A percentile compares a stretch with the other conserved stretches of the same genome.
Evolutionary conservation across 768 basidiomycete genomes (phyloP).

Genomic region (Amanita pseudoporphyria): DNA sequence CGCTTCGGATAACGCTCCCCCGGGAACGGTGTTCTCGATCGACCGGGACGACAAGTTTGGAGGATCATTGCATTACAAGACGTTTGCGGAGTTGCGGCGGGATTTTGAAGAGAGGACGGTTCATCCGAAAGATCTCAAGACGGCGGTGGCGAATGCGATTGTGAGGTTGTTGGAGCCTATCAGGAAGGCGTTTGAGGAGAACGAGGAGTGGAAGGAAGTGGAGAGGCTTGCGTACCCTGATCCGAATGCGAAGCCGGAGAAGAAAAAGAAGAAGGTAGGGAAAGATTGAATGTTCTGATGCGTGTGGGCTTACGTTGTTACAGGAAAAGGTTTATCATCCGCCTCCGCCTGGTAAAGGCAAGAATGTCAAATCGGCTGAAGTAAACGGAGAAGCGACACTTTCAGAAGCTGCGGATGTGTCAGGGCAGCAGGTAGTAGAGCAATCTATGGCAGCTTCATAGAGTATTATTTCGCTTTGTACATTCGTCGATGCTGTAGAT

Average conservation of each 20-base stretch:
- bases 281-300: no score
- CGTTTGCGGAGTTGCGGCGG: slow-evolving; percentile 54
- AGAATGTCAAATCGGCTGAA: slow-evolving; percentile 28
- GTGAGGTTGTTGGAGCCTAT: slow-evolving; percentile 72
- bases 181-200: slow-evolving; percentile 62
- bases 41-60: slow-evolving; percentile 73
- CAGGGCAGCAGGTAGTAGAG: neutral
- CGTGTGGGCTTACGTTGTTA: no score
- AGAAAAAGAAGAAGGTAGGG: slow-evolving; percentile 58
- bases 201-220: slow-evolving; percentile 72
- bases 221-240: slow-evolving; percentile 81
- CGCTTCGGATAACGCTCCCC: slow-evolving; percentile 57
- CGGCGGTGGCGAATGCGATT: slow-evolving; percentile 64
- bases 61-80: slow-evolving; percentile 65
- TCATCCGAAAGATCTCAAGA: slow-evolving; percentile 89
- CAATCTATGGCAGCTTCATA: neutral
- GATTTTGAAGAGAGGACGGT: slow-evolving; percentile 71
- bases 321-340: slow-evolving; percentile 80
- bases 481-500: neutral
- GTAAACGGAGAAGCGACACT: neutral
- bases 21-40: slow-evolving; percentile 76
- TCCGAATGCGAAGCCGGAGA: slow-evolving; percentile 49
- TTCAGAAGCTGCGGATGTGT: neutral
- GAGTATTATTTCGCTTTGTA: neutral
- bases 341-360: slow-evolving; percentile 74